A percentile compares a stretch with the other conserved stretches of the same genome.
Conservation (phyloP, 495 filamentous ascomycete species). For the Xylaria sp. region DNA sequence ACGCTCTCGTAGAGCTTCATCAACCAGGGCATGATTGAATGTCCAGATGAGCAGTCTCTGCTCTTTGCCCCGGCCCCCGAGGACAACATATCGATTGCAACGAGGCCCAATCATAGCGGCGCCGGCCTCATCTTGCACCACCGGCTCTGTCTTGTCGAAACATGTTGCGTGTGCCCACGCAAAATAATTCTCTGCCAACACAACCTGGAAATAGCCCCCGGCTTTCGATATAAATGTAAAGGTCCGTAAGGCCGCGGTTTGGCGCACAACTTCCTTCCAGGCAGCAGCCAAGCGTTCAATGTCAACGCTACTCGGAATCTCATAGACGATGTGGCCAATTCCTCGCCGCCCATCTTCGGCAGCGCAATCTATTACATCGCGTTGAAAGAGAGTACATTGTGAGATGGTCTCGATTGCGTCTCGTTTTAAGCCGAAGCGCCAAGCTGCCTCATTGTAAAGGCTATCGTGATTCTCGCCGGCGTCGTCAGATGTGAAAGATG, state of each 20-base stretch:
- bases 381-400: conserved; percentile 16
- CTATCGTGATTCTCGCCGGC: not conserved
- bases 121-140: conserved; percentile 12
- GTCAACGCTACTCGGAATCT: conserved; percentile 51
- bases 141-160: not conserved
- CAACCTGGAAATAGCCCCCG: conserved; percentile 6
- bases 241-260: conserved; percentile 45
- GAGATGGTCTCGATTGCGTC: conserved; percentile 5
- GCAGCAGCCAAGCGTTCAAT: conserved; percentile 43
- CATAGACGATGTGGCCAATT: conserved; percentile 58
- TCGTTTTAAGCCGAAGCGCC: conserved; percentile 12
- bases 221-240: conserved; percentile 15
- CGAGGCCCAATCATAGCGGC: conserved; percentile 12
- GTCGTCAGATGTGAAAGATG: not conserved
- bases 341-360: conserved; percentile 3
- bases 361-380: conserved; percentile 7
- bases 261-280: conserved; percentile 44
- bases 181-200: conserved; percentile 2
- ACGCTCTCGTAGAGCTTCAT: not conserved
- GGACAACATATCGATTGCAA: conserved; percentile 9
- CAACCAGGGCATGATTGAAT: conserved; percentile 3
- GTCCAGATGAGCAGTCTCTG: conserved; percentile 5
- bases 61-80: not conserved
- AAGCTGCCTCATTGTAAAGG: conserved; percentile 5
- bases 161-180: not conserved